Conservation (phyloP, 2,329 filamentous ascomycete species). For the Aquanectria penicillioides region DNA sequence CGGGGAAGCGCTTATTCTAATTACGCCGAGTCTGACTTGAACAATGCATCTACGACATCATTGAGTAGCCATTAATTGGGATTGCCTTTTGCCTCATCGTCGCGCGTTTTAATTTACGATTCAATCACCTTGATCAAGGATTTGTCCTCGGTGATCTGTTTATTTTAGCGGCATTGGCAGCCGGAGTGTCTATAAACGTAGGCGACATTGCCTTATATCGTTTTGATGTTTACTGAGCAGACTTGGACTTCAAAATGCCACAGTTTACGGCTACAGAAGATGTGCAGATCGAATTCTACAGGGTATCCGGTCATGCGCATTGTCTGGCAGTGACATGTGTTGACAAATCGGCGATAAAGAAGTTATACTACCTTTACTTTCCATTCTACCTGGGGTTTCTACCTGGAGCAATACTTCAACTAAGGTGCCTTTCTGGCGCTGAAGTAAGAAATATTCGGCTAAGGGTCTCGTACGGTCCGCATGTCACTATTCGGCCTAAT, state of each 20-base stretch:
- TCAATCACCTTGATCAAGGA: neutral
- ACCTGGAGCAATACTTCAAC: neutral
- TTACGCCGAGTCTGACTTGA: too few relatives aligned
- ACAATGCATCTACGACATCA: too few relatives aligned
- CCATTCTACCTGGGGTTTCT: slow-evolving; percentile 11
- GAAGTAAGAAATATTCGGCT: slow-evolving; percentile 2
- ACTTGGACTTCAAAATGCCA: neutral
- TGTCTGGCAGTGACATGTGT: too few relatives aligned
- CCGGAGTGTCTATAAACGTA: neutral
- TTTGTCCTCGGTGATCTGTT: neutral
- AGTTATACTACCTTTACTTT: neutral
- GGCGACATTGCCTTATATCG: neutral
- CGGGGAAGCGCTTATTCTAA: too few relatives aligned
- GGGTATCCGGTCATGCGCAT: neutral
- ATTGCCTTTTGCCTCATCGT: neutral
- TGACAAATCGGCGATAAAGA: neutral
- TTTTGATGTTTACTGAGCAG: neutral
- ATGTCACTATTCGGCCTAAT: neutral
- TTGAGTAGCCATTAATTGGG: slow-evolving; percentile 1
- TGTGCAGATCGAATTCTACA: neutral
- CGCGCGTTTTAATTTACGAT: neutral
- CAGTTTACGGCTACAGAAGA: neutral
- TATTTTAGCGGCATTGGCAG: neutral
- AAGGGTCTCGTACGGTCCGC: neutral
- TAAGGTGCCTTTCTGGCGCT: slow-evolving; percentile 4